Conservation (phyloP, 2,329 filamentous ascomycete genomes). For the Alternaria metachromatica region DNA sequence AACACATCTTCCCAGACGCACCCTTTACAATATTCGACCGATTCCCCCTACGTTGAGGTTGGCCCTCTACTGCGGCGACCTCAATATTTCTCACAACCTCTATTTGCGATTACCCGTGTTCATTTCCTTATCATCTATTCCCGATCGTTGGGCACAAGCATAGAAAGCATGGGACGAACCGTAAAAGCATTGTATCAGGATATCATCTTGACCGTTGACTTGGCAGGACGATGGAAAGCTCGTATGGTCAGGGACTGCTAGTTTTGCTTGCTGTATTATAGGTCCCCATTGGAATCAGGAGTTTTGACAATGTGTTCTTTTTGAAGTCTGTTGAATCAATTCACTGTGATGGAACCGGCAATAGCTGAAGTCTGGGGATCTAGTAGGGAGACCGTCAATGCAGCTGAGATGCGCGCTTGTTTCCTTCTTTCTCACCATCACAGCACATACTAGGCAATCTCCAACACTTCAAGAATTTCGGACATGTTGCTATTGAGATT, state of each 20-base stretch:
- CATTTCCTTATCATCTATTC: conserved; percentile 10
- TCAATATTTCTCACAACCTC: conserved; percentile 3
- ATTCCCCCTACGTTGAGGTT: conserved; percentile 13
- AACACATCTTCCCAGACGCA: neutral
- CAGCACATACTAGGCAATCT: neutral
- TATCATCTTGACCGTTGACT: conserved; percentile 19
- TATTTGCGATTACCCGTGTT: conserved; percentile 8
- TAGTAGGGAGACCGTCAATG: neutral
- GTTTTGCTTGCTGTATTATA: conserved; percentile 45
- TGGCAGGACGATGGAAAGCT: conserved; percentile 6
- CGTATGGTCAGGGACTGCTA: conserved; percentile 21
- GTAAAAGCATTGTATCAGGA: conserved; percentile 32
- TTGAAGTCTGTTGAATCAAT: neutral
- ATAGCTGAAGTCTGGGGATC: neutral
- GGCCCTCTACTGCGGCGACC: conserved; percentile 32
- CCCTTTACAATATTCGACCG: conserved; percentile 14
- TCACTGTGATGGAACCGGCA: neutral
- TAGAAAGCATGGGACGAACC: conserved; percentile 8
- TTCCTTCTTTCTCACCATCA: neutral
- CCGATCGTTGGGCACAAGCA: conserved; percentile 20
- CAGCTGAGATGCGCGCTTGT: neutral
- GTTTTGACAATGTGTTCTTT: conserved; percentile 5
- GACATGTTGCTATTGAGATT: too few species aligned
- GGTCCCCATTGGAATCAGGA: conserved; percentile 32
- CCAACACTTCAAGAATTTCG: neutral